Percentiles rank a stretch among this genome's conserved stretches.
These are phyloP conservation scores for Russula earlei DNA, from an alignment of 768 basidiomycete genomes.

Conservation along the genomic window DNA sequence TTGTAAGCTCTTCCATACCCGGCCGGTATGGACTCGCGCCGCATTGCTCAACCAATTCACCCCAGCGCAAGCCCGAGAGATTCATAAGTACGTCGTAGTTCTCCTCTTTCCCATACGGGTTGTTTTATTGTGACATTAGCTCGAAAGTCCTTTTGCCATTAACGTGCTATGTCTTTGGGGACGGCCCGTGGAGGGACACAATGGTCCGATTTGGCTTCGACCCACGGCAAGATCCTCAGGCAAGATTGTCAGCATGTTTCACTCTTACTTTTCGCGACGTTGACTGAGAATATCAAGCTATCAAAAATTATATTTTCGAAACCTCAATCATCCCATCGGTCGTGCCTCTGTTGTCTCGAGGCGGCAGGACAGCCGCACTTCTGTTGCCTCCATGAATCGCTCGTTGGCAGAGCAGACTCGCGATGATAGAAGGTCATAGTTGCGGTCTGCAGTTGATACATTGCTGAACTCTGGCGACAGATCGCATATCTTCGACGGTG, in stretches of 20 bases:
- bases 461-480: constrained; percentile 11
- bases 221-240: constrained; percentile 62
- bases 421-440: constrained; percentile 19
- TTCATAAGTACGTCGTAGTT: constrained; percentile 52
- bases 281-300: constrained; percentile 39
- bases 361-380: constrained; percentile 43
- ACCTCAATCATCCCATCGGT: constrained; percentile 71
- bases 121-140: constrained; percentile 36
- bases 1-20: constrained; percentile 52
- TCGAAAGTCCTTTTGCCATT: constrained; percentile 75
- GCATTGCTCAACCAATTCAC: constrained; percentile 79
- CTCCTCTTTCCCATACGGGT: background rate
- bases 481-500: constrained; percentile 87
- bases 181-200: constrained; percentile 91
- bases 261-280: background rate
- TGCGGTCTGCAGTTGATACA: constrained; percentile 2
- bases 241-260: constrained; percentile 55
- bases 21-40: constrained; percentile 86
- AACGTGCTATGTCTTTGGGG: constrained; percentile 81
- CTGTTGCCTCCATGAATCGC: constrained; percentile 23
- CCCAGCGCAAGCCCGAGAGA: constrained; percentile 53
- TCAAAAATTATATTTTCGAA: constrained; percentile 86
- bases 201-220: constrained; percentile 84
- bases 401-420: constrained; percentile 29
- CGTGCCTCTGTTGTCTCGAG: constrained; percentile 68